These are phyloP conservation scores for Tolypocladium capitatum DNA, from an alignment of 2,329 filamentous ascomycete genomes.

Conservation along the genomic window DNA sequence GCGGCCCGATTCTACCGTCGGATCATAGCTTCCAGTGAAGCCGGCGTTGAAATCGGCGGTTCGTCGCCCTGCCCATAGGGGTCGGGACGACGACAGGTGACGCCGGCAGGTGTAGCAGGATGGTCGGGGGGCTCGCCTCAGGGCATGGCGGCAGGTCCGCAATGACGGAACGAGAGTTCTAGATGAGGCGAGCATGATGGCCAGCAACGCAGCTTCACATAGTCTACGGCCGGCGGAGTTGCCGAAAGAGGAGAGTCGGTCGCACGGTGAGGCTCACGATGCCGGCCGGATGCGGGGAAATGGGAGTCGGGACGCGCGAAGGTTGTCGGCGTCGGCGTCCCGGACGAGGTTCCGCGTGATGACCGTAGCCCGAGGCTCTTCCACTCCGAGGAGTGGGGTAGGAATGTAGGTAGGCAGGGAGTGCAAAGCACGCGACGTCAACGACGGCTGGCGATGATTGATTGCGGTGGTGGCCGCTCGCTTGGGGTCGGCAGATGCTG, in stretches of 20 bases:
- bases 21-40: slow-evolving; percentile 47
- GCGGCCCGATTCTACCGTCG: slow-evolving; percentile 34
- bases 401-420: no score
- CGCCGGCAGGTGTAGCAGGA: slow-evolving; percentile 4
- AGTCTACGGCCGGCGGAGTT: neutral
- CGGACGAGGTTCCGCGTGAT: neutral
- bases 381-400: neutral
- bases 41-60: slow-evolving; percentile 40
- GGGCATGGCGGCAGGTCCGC: neutral
- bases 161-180: slow-evolving; percentile 24
- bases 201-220: neutral
- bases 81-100: slow-evolving; percentile 11
- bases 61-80: slow-evolving; percentile 21
- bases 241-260: neutral
- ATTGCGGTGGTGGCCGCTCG: neutral
- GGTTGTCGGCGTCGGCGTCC: neutral
- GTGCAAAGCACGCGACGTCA: neutral
- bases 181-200: slow-evolving; percentile 14
- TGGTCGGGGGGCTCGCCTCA: neutral
- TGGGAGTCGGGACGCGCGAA: neutral
- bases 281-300: neutral
- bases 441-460: neutral
- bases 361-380: neutral
- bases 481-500: neutral
- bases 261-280: neutral